Evolutionary conservation across 768 basidiomycete species (phyloP), one percentile per base, ranked within the genome.

Genomic region (Pleurotus citrinopileatus): DNA sequence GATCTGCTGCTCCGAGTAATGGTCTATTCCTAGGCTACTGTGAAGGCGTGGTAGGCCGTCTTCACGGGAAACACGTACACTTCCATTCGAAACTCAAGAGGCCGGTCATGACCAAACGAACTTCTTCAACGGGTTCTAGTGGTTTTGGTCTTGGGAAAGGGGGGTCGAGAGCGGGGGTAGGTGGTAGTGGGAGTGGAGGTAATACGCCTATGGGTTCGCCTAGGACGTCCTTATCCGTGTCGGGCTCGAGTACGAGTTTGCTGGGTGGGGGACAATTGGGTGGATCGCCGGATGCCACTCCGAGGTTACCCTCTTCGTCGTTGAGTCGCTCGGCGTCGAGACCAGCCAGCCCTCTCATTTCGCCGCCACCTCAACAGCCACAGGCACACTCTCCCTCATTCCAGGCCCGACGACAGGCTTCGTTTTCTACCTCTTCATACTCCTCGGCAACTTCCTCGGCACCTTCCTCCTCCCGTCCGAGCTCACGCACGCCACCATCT

Each of bases 11-110:
- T 34, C 32, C 9, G 32, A n/a, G 10, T 9, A 29, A 48, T n/a
- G 46, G 46, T 2, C 23, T 34, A n/a, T 59, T 91, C 17, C 27
- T 53, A 90, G 92, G 92, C 3, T 89, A 86, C 60, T 94, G 91
- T 63, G 91, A 94, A 70, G 91, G 86, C 50, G 88, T 94, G 48
- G 87, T 94, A 2, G 91, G 92, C 7, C 77, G 82, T 3, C 93
- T 94, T 63, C 69, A 71, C 13, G 83, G 79, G 0, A 58, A 67
- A 19, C 72, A 85, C 54, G 91, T 94, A 9, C 78, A 71, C 5
- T 89, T 93, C 62, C 83, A 83, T 55, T 75, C 79, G 2, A 87
- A 83, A 59, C 78, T 94, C 57, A 94, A 94, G 74, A 84, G 82
- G 51, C 87, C 89, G 0, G 73, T 94, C 58, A 86, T 87, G 76